phyloP scores from a whole-genome alignment of 768 basidiomycete genomes.

The Rhizopogon vulgaris region DNA sequence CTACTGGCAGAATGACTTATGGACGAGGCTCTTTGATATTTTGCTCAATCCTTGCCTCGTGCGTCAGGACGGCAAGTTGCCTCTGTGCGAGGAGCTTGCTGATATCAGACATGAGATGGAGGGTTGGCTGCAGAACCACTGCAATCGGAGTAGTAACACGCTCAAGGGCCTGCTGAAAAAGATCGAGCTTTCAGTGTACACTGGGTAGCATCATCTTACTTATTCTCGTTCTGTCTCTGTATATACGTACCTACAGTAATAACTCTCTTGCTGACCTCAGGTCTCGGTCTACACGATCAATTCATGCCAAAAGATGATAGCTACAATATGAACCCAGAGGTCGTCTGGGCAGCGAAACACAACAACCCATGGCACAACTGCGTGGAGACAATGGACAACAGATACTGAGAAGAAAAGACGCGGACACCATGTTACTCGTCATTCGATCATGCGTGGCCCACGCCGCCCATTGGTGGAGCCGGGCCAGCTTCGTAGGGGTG shows the following conservation, averaged over 20 bases:
- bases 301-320: slow-evolving; percentile 1
- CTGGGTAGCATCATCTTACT: slow-evolving; percentile 8
- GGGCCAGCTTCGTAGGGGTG: slow-evolving; percentile 70
- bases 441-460: slow-evolving; percentile 46
- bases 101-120: slow-evolving; percentile 78
- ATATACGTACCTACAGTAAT: not conserved
- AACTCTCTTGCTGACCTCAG: not conserved
- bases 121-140: slow-evolving; percentile 77
- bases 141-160: slow-evolving; percentile 76
- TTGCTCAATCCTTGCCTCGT: slow-evolving; percentile 77
- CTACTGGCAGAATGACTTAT: slow-evolving; percentile 91
- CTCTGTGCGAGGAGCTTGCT: slow-evolving; percentile 64
- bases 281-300: not conserved
- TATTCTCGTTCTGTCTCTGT: not conserved
- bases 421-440: not conserved
- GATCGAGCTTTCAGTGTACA: slow-evolving; percentile 52
- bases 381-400: not conserved
- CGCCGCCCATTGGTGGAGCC: slow-evolving; percentile 73
- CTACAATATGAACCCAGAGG: not conserved
- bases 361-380: slow-evolving; percentile 1
- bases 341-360: not conserved
- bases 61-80: slow-evolving; percentile 53
- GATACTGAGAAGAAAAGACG: not conserved
- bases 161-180: slow-evolving; percentile 81
- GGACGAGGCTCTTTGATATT: slow-evolving; percentile 78